Evolutionary conservation across 768 basidiomycete genomes (phyloP).

Genomic region (Mycena venus): DNA sequence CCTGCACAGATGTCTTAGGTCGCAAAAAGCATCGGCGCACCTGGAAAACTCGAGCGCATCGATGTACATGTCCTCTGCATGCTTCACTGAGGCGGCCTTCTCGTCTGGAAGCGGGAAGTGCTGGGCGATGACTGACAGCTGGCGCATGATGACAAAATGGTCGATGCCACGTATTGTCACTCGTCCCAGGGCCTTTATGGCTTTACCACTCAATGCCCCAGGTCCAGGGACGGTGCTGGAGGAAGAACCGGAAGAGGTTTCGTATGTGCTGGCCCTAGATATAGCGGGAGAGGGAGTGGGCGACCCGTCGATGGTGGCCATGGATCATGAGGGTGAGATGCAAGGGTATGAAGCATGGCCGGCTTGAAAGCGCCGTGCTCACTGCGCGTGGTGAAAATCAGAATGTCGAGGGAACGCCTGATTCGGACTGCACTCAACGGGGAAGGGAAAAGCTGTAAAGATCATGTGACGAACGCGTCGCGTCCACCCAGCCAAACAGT

Average conservation of each 20-base stretch:
- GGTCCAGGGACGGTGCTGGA: conserved; percentile 42
- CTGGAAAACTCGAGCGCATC: conserved; percentile 42
- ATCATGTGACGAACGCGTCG: not conserved
- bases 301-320: conserved; percentile 11
- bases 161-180: conserved; percentile 65
- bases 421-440: not conserved
- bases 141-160: conserved; percentile 38
- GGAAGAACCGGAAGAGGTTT: conserved; percentile 33
- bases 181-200: conserved; percentile 66
- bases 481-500: too few relatives aligned
- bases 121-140: conserved; percentile 31
- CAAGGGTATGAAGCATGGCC: not conserved
- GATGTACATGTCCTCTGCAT: conserved; percentile 33
- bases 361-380: not conserved
- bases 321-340: not conserved
- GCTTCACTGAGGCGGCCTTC: conserved; percentile 28
- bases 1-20: too few relatives aligned
- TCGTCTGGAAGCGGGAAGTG: conserved; percentile 40
- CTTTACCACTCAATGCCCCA: conserved; percentile 58
- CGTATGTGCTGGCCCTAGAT: conserved; percentile 11
- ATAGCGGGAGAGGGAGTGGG: not conserved
- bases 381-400: not conserved
- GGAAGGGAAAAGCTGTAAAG: not conserved
- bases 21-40: conserved; percentile 4
- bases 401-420: not conserved